A percentile compares a stretch with the other conserved stretches of the same genome.
Conservation (phyloP, 352 stramenopile species). For the Globisporangium camurandrum region DNA sequence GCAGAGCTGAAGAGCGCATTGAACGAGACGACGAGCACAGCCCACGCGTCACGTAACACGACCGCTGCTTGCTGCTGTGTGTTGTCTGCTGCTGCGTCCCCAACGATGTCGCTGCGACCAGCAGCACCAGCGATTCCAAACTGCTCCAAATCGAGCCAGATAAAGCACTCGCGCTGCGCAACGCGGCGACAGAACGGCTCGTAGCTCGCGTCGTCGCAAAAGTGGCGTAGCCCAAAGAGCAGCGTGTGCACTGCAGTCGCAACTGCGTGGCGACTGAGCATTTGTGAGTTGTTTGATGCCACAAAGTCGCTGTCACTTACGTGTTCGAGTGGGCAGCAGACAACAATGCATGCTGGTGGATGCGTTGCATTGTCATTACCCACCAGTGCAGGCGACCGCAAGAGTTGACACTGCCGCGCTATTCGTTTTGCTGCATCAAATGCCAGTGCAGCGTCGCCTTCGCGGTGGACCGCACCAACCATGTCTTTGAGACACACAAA, state of each 20-base stretch:
- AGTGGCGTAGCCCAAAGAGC: conserved; percentile 21
- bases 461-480: conserved; percentile 8
- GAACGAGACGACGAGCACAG: conserved; percentile 20
- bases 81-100: not conserved
- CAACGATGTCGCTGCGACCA: not conserved
- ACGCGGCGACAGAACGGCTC: conserved; percentile 17
- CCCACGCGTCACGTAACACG: conserved; percentile 17
- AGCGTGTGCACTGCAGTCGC: conserved; percentile 16
- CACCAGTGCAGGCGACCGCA: conserved; percentile 14
- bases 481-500: conserved; percentile 26
- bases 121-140: not conserved
- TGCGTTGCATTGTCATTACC: conserved; percentile 13
- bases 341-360: conserved; percentile 18
- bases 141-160: conserved; percentile 22
- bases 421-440: conserved; percentile 11
- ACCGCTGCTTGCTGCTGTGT: not conserved
- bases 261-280: not conserved
- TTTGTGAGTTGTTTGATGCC: not conserved
- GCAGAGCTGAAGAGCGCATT: conserved; percentile 27
- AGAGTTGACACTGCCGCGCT: conserved; percentile 10
- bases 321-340: conserved; percentile 24
- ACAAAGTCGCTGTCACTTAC: conserved; percentile 3
- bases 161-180: conserved; percentile 19
- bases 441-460: conserved; percentile 13
- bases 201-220: conserved; percentile 15